Evolutionary conservation across 306 rosid genomes (phyloP).

Genomic region (Macrotyloma uniflorum): DNA sequence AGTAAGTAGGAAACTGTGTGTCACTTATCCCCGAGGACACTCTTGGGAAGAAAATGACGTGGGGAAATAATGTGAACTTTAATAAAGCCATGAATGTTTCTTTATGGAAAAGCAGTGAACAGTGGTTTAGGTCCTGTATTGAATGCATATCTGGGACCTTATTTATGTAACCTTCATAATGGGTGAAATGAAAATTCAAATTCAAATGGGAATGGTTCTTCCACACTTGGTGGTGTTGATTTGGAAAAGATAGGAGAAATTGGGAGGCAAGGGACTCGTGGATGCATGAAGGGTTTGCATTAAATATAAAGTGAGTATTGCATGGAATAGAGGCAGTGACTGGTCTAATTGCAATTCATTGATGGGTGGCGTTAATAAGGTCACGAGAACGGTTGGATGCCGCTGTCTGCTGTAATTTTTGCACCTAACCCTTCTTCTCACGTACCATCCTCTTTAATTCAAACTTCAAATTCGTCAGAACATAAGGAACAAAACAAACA

Average conservation of each 20-base stretch:
- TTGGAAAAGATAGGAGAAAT: constrained; percentile 34
- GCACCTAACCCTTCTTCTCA: constrained; percentile 47
- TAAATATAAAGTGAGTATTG: constrained; percentile 38
- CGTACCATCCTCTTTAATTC: constrained; percentile 33
- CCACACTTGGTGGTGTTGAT: constrained; percentile 1
- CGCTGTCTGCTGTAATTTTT: constrained; percentile 49
- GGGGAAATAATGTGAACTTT: constrained; percentile 20
- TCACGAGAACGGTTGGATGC: constrained; percentile 60
- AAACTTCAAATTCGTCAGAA: background rate
- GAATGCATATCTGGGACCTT: constrained; percentile 34
- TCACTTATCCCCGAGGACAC: background rate
- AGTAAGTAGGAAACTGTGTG: background rate
- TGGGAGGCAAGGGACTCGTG: constrained; percentile 26
- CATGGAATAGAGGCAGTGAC: constrained; percentile 23
- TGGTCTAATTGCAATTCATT: constrained; percentile 41
- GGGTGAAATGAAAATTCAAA: constrained; percentile 37
- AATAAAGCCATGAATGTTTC: constrained; percentile 24
- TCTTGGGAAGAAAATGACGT: constrained; percentile 18
- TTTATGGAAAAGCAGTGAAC: constrained; percentile 23
- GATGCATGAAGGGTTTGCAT: constrained; percentile 44
- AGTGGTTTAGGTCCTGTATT: constrained; percentile 33
- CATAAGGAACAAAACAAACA: background rate
- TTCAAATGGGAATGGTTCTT: constrained; percentile 29
- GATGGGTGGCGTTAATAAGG: constrained; percentile 47
- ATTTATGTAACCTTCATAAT: background rate